Conservation (phyloP, 805 yeast genomes). For the Kuraishia ogatae region DNA sequence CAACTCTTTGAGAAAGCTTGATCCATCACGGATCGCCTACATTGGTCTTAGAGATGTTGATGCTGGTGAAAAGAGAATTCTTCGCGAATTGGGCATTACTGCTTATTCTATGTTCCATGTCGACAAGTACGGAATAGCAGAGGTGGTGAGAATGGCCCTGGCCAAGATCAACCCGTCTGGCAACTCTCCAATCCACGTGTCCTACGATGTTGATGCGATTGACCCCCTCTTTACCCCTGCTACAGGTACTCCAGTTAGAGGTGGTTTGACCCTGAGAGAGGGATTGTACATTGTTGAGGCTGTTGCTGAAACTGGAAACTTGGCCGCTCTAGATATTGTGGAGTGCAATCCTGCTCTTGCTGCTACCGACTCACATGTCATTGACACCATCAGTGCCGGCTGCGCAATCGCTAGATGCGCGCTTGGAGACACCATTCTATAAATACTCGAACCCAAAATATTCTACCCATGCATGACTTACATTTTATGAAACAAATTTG, state of each 20-base stretch:
- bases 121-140: slow-evolving; percentile 87
- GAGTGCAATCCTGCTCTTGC: slow-evolving; percentile 91
- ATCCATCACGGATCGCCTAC: slow-evolving; percentile 70
- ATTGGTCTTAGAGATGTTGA: slow-evolving; percentile 95
- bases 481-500: neutral
- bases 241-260: slow-evolving; percentile 96
- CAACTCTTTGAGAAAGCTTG: slow-evolving; percentile 48
- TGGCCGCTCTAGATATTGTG: slow-evolving; percentile 83
- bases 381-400: slow-evolving; percentile 85
- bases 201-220: slow-evolving; percentile 94
- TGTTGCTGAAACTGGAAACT: slow-evolving; percentile 80
- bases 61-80: slow-evolving; percentile 68
- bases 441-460: slow-evolving; percentile 7
- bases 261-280: slow-evolving; percentile 91
- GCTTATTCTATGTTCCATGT: slow-evolving; percentile 95
- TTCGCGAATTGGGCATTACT: slow-evolving; percentile 61
- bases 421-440: slow-evolving; percentile 80
- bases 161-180: slow-evolving; percentile 66
- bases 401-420: slow-evolving; percentile 91
- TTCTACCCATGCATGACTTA: neutral
- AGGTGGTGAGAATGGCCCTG: slow-evolving; percentile 88
- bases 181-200: slow-evolving; percentile 70
- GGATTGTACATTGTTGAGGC: slow-evolving; percentile 91
- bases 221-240: slow-evolving; percentile 94
- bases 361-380: slow-evolving; percentile 60